Percentiles rank a stretch among this genome's conserved stretches.
Evolutionary conservation across 2,329 filamentous ascomycete species (phyloP).

Genomic region (Metarhizium album): DNA sequence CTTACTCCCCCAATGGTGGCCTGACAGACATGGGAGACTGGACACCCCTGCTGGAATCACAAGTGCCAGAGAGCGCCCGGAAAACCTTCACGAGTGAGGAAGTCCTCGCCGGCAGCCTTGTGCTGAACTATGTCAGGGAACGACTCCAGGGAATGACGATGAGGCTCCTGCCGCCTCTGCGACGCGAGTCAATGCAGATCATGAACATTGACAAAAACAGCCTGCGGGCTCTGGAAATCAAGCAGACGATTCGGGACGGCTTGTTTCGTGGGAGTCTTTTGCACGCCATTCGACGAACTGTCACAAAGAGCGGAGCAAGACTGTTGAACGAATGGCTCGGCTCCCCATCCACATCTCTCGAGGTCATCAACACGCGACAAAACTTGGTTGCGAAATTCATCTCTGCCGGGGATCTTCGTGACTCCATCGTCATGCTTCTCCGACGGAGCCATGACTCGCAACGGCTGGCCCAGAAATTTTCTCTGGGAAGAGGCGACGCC

Average conservation of each 20-base stretch:
- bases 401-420: constrained; percentile 53
- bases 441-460: constrained; percentile 74
- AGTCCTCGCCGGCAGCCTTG: constrained; percentile 61
- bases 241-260: constrained; percentile 73
- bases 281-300: constrained; percentile 79
- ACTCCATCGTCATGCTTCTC: constrained; percentile 57
- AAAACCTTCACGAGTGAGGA: constrained; percentile 56
- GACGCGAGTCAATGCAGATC: constrained; percentile 61
- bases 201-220: constrained; percentile 92
- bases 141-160: constrained; percentile 68
- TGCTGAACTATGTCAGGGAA: constrained; percentile 77
- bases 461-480: constrained; percentile 87
- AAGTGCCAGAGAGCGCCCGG: constrained; percentile 43
- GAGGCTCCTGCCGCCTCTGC: constrained; percentile 72
- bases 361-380: constrained; percentile 66
- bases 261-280: constrained; percentile 72
- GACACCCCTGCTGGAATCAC: constrained; percentile 65
- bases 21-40: constrained; percentile 51
- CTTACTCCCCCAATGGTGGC: constrained; percentile 48
- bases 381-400: constrained; percentile 73
- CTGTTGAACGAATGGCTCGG: constrained; percentile 78
- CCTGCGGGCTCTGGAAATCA: constrained; percentile 79
- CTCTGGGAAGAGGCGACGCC: constrained; percentile 79
- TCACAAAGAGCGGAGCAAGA: constrained; percentile 82
- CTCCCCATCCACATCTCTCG: constrained; percentile 79